A percentile compares a stretch with the other conserved stretches of the same genome.
Conservation (phyloP, 257 asterid species). For the Striga asiatica region DNA sequence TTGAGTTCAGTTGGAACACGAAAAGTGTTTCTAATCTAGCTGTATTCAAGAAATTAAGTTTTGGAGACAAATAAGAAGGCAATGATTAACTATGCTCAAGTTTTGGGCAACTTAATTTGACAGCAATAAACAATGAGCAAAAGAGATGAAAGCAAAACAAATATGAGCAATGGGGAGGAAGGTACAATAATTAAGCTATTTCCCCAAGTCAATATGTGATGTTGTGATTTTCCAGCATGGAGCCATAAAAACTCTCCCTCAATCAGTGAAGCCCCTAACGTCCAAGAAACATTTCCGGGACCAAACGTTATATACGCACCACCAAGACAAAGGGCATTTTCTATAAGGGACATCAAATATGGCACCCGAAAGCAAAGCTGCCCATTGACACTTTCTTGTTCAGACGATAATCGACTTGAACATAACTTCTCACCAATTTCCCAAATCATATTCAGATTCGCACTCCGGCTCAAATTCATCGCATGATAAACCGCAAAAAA, state of each 20-base stretch:
- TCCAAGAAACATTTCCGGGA: constrained; percentile 76
- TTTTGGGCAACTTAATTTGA: constrained; percentile 49
- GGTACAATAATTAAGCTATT: constrained; percentile 19
- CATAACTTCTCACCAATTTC: constrained; percentile 43
- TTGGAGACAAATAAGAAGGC: constrained; percentile 38
- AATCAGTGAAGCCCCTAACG: constrained; percentile 63
- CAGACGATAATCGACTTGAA: constrained; percentile 28
- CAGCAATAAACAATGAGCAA: constrained; percentile 37
- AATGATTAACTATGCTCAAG: constrained; percentile 26
- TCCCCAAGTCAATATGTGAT: constrained; percentile 14
- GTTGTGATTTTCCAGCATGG: constrained; percentile 16
- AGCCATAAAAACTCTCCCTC: constrained; percentile 57
- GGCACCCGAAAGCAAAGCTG: constrained; percentile 53
- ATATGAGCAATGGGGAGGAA: constrained; percentile 40
- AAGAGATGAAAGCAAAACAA: constrained; percentile 31
- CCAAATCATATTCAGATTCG: constrained; percentile 39
- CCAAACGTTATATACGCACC: constrained; percentile 52
- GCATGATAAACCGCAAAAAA: constrained; percentile 49
- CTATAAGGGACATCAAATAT: constrained; percentile 51
- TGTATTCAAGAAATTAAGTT: too few relatives aligned
- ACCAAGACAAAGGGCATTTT: constrained; percentile 56
- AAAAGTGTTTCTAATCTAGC: too few relatives aligned
- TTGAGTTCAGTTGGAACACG: too few relatives aligned
- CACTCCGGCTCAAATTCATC: constrained; percentile 44
- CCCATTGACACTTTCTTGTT: constrained; percentile 21